phyloP scores from a whole-genome alignment of 129 eudicot genomes.

The Artemisia argyi region DNA sequence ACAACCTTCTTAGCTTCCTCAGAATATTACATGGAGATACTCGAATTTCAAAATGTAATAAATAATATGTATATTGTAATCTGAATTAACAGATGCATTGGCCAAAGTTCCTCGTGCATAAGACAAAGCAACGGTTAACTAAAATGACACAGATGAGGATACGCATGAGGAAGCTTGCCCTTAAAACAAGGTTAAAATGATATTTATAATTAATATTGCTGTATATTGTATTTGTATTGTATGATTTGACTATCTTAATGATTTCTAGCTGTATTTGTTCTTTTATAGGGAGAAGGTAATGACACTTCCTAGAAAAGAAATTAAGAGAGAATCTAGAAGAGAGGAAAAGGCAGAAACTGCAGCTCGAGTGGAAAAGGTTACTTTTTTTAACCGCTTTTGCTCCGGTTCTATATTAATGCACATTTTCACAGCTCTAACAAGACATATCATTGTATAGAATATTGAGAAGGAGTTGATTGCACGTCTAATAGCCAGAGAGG shows the following conservation, averaged over 20 bases:
- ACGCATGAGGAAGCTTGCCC: constrained; percentile 96
- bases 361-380: constrained; percentile 56
- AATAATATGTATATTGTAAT: neutral
- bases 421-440: constrained; percentile 9
- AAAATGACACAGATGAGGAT: constrained; percentile 99
- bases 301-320: constrained; percentile 82
- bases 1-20: neutral
- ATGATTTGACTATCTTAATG: neutral
- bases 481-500: constrained; percentile 62
- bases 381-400: neutral
- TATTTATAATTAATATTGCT: neutral
- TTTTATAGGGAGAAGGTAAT: constrained; percentile 68
- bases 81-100: constrained; percentile 64
- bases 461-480: constrained; percentile 83
- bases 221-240: neutral
- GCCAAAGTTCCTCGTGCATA: constrained; percentile 95
- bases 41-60: neutral
- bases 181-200: constrained; percentile 76
- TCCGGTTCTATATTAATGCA: neutral
- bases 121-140: constrained; percentile 80
- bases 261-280: neutral
- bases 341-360: constrained; percentile 38
- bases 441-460: constrained; percentile 47
- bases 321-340: constrained; percentile 78
- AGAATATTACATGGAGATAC: neutral